Base-by-base conservation (phyloP, 108 stramenopile species). In the Fistulifera pelliculosa region DNA sequence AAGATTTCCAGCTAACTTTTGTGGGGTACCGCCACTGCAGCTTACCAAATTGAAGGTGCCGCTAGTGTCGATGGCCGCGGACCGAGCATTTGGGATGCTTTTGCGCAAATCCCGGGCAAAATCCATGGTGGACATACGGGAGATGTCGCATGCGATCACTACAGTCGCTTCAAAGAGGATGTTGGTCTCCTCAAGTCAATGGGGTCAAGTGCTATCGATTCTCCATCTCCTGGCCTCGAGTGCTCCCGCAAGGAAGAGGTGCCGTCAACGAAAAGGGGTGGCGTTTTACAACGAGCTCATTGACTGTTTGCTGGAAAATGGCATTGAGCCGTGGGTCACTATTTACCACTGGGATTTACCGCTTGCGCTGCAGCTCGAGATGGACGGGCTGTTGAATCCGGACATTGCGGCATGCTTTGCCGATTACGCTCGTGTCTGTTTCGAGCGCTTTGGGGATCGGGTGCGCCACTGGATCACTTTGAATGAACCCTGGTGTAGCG, bases 271-370 rank as follows among this genome's bases (percentile, higher is more conserved):
- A 59, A 26, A 63, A 61, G 15, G 96, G 94, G 70, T 98, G 19
- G 71, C 61, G 0, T 94, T 94, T 57, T 98, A 98, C 73, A 84
- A 86, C 55, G 43, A 68, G 0, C 50, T 98, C 1, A 92, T 98
- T 63, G 80, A 96, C 56, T 65, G 59, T 19, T 67, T 98, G 17
- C 13, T 94, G 27, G 71, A 66, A 31, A 45, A 82, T 47, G 77
- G 61, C 58, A 94, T 98, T 51, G 79, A 83, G 35, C 96, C 96
- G 15, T 81, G 81, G 56, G 79, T 92, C 1, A 96, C 95, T 0
- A 65, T 98, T 16, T 96, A 87, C 49, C 96, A 98, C 54, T 98
- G 96, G 96, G 96, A 98, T 64, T 62, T 98, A 14, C 96, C 96
- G 7, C 88, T 92, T 52, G 56, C 58, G 15, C 52, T 98, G 25